A percentile compares a stretch with the other conserved stretches of the same genome.
Conservation (phyloP, 2,329 filamentous ascomycete genomes). For the Aspergillus hiratsukae region DNA sequence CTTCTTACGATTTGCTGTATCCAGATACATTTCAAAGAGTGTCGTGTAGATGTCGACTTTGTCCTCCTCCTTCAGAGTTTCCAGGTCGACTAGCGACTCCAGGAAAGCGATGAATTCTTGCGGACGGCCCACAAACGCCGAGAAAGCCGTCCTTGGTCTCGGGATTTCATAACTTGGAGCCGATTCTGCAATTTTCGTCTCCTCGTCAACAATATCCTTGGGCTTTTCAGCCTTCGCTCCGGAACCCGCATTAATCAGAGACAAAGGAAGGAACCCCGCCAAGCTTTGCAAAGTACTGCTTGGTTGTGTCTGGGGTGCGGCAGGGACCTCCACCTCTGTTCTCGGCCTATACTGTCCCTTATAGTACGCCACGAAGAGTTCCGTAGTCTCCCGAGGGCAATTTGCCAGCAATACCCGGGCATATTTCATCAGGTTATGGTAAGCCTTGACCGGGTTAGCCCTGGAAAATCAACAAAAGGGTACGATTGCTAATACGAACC, state of each 20-base stretch:
- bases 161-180: slow-evolving; percentile 68
- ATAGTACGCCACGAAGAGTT: slow-evolving; percentile 91
- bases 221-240: slow-evolving; percentile 29
- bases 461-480: neutral
- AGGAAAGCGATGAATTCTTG: slow-evolving; percentile 89
- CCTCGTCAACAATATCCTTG: slow-evolving; percentile 23
- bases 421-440: slow-evolving; percentile 89
- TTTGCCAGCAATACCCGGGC: slow-evolving; percentile 85
- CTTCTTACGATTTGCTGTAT: slow-evolving; percentile 74
- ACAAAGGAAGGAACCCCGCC: slow-evolving; percentile 74
- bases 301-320: slow-evolving; percentile 46
- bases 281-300: slow-evolving; percentile 81
- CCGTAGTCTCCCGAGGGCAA: slow-evolving; percentile 74
- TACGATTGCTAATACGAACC: slow-evolving; percentile 46
- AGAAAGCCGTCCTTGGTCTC: slow-evolving; percentile 84
- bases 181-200: slow-evolving; percentile 31
- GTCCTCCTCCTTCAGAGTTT: slow-evolving; percentile 66
- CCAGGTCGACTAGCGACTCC: slow-evolving; percentile 75
- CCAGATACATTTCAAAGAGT: slow-evolving; percentile 95
- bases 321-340: slow-evolving; percentile 57
- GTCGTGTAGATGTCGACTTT: slow-evolving; percentile 88
- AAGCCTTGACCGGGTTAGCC: slow-evolving; percentile 57
- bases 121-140: slow-evolving; percentile 90
- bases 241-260: slow-evolving; percentile 70
- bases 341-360: slow-evolving; percentile 72